Conservation (phyloP, 2,329 filamentous ascomycete genomes). For the Ophiostoma montium region DNA sequence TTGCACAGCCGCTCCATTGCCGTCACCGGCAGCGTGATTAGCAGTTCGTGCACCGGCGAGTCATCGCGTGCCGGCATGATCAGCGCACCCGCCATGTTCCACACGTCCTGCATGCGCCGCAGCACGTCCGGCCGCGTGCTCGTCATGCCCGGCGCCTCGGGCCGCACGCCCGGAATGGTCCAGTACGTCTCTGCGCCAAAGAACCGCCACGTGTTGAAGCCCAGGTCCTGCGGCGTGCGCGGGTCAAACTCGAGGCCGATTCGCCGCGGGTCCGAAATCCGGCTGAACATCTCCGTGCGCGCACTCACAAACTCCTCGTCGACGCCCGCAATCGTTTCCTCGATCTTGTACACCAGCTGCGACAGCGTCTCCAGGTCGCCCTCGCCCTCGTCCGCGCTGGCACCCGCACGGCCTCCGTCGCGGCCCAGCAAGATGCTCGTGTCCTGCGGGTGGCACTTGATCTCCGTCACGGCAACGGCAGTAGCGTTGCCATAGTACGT, state of each 20-base stretch:
- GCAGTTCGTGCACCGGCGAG: constrained; percentile 17
- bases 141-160: neutral
- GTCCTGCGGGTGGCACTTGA: constrained; percentile 5
- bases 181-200: constrained; percentile 29
- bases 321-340: constrained; percentile 20
- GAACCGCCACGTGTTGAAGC: constrained; percentile 31
- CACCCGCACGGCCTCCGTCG: neutral
- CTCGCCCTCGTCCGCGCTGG: neutral
- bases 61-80: constrained; percentile 19
- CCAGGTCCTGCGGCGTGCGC: constrained; percentile 24
- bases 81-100: constrained; percentile 20
- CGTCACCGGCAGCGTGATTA: constrained; percentile 19
- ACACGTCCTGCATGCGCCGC: constrained; percentile 18
- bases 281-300: constrained; percentile 24
- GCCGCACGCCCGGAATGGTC: constrained; percentile 16
- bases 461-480: constrained; percentile 22
- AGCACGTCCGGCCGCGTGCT: constrained; percentile 17
- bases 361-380: constrained; percentile 15
- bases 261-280: constrained; percentile 24
- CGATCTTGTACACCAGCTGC: constrained; percentile 19
- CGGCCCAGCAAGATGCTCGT: neutral
- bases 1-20: constrained; percentile 18
- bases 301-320: constrained; percentile 26
- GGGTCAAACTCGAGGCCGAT: constrained; percentile 28
- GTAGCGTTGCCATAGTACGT: constrained; percentile 30